phyloP scores from a whole-genome alignment of 176 grass and related monocot genomes.

The Rhipidocladum racemiflorum region DNA sequence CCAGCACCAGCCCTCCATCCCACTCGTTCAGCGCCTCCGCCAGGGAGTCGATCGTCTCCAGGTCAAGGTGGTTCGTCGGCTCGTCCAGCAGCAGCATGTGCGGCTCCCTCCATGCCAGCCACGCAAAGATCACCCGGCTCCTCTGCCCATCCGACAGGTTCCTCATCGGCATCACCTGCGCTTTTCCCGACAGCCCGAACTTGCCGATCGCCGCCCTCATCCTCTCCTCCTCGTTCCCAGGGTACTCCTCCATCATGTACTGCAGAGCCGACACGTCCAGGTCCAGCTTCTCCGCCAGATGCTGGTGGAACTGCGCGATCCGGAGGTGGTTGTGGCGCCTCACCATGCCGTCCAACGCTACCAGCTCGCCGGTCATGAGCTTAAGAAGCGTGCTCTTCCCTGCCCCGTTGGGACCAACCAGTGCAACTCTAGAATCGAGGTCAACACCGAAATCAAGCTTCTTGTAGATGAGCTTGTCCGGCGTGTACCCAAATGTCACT shows the following conservation, averaged over 20 bases:
- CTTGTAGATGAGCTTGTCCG: conserved; percentile 79
- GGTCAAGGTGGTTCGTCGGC: conserved; percentile 89
- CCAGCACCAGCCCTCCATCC: conserved; percentile 85
- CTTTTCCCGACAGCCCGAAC: conserved; percentile 79
- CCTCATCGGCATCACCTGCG: conserved; percentile 92
- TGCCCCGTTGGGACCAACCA: conserved; percentile 85
- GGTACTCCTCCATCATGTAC: conserved; percentile 94
- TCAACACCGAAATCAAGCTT: conserved; percentile 88
- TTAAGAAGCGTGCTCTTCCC: conserved; percentile 92
- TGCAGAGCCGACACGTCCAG: conserved; percentile 65
- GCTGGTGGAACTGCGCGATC: conserved; percentile 87
- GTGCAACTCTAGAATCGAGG: conserved; percentile 75
- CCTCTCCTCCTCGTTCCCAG: conserved; percentile 79
- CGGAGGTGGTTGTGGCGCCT: conserved; percentile 88
- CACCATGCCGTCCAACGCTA: conserved; percentile 78
- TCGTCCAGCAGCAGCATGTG: conserved; percentile 80
- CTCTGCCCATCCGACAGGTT: conserved; percentile 87
- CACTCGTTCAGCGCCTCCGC: conserved; percentile 86
- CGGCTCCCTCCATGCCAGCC: conserved; percentile 74
- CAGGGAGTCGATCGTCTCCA: conserved; percentile 87
- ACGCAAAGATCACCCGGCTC: conserved; percentile 81
- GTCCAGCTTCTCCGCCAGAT: conserved; percentile 83
- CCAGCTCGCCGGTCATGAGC: conserved; percentile 84
- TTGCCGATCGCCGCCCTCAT: conserved; percentile 77
- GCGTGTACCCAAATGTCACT: conserved; percentile 83